Evolutionary conservation across 768 basidiomycete genomes (phyloP), one percentile per base, ranked within the genome.

Genomic region (Lanmaoa rubissima): DNA sequence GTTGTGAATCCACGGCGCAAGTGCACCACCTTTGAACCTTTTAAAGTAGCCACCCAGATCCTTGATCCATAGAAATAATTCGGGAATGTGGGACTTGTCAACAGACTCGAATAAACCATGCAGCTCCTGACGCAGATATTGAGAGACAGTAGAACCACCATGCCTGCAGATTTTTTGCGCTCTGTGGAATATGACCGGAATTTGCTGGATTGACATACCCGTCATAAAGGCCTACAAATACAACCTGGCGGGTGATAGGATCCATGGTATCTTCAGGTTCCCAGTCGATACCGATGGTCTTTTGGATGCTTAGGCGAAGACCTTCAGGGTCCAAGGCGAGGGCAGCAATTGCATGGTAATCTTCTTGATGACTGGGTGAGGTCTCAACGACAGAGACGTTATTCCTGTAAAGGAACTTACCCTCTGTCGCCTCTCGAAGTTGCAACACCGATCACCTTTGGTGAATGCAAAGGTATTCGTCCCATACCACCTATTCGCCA

Each of bases 211-310:
- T 35, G 32, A 50, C 80, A 54, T 64, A 91, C 91, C 94, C 94
- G 56, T 97, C 94, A 69, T 94, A 97, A 54, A 97, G 87, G 32
- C 94, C 94, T 38, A 93, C 83, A 63, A 91, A 94, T 6, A 92
- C 79, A 8, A 86, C 89, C 70, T 97, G 92, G 31, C 83, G 75
- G 1, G 90, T 79, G 21, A 92, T 74, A 7, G 79, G 74, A 35
- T 85, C 77, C 2, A 77, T 79, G 10, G 82, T 75, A 28, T 62
- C 64, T 28, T 77, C 69, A 1, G 89, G 85, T 59, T 90, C 80
- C 94, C 94, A 96, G 51, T 88, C 82, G 53, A 87, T 70, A 39
- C 77, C 79, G 56, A 85, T 79, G 28, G 74, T 71, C 60, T 83
- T 84, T 65, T 87, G 83, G 41, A 92, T 74, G 55, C 81, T 86